These are phyloP conservation scores for Cubamyces lactineus DNA, from an alignment of 768 basidiomycete genomes.

Conservation along the genomic window DNA sequence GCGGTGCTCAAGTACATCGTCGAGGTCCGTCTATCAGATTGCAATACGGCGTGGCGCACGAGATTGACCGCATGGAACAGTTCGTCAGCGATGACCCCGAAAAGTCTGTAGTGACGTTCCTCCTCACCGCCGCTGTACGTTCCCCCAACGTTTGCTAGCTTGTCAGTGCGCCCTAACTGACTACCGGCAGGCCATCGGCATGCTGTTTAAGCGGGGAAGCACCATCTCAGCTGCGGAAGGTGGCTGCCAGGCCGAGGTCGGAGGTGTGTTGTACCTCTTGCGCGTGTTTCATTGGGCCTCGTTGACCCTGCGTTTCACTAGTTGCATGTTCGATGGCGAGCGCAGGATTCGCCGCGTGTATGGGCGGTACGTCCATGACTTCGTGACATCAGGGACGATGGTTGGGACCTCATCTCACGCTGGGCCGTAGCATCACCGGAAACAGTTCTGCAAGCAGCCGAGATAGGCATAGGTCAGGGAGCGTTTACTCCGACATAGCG, in stretches of 20 bases:
- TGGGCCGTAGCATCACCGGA: slow-evolving; percentile 66
- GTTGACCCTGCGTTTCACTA: slow-evolving; percentile 25
- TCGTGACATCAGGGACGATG: background rate
- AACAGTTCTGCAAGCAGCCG: slow-evolving; percentile 74
- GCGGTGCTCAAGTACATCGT: slow-evolving; percentile 88
- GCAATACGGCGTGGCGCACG: background rate
- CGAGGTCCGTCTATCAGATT: slow-evolving; percentile 51
- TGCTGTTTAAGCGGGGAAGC: slow-evolving; percentile 97
- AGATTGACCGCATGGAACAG: slow-evolving; percentile 35
- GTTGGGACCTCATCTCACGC: background rate
- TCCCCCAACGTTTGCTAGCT: background rate
- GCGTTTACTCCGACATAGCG: background rate
- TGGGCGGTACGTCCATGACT: slow-evolving; percentile 65
- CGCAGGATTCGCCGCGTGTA: slow-evolving; percentile 91
- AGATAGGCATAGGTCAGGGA: slow-evolving; percentile 81
- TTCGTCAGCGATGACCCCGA: slow-evolving; percentile 92
- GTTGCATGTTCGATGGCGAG: slow-evolving; percentile 97
- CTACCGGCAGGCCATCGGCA: slow-evolving; percentile 72
- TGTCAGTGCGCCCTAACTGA: background rate
- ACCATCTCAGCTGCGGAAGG: slow-evolving; percentile 97
- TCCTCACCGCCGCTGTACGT: slow-evolving; percentile 84
- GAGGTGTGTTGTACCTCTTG: slow-evolving; percentile 52
- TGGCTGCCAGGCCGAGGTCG: slow-evolving; percentile 94
- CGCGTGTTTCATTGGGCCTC: background rate
- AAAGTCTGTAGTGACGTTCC: slow-evolving; percentile 84